phyloP scores from a whole-genome alignment of 768 basidiomycete species.

The Boletus rubropictus region DNA sequence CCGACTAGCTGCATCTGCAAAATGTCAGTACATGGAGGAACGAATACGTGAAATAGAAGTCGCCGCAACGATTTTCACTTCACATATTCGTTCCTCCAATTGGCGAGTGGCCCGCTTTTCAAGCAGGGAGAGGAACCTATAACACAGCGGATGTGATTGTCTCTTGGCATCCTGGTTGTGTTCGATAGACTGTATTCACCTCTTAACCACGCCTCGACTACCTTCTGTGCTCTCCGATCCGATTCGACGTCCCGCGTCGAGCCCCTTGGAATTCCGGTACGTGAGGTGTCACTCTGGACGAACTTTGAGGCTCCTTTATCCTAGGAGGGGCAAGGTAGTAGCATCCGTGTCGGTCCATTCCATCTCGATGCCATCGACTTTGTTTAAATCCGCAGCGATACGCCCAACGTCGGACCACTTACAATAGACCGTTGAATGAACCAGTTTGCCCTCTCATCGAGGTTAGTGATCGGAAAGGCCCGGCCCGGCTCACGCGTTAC shows the following conservation, averaged over 20 bases:
- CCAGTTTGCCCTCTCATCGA: slow-evolving; percentile 1
- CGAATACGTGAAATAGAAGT: too few relatives aligned
- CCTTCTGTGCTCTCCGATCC: not conserved
- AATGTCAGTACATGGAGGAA: too few relatives aligned
- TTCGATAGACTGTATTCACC: not conserved
- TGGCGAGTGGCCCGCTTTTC: too few relatives aligned
- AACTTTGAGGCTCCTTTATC: too few relatives aligned
- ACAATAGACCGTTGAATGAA: slow-evolving; percentile 4
- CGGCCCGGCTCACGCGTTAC: too few relatives aligned
- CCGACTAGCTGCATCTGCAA: too few relatives aligned
- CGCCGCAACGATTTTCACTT: not conserved
- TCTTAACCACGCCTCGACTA: too few relatives aligned
- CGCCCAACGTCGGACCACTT: not conserved
- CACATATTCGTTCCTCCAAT: not conserved
- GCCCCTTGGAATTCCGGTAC: not conserved
- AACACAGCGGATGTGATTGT: not conserved
- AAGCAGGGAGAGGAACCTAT: too few relatives aligned
- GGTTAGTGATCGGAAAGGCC: too few relatives aligned
- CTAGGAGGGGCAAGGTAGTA: not conserved
- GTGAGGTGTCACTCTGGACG: not conserved
- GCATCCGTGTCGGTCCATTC: slow-evolving; percentile 3
- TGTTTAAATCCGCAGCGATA: not conserved
- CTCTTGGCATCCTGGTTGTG: not conserved
- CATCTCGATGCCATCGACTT: slow-evolving; percentile 11
- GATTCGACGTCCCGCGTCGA: not conserved